Conservation (phyloP, 192 early-diverging fungal species). For the Coemansia sp. region DNA sequence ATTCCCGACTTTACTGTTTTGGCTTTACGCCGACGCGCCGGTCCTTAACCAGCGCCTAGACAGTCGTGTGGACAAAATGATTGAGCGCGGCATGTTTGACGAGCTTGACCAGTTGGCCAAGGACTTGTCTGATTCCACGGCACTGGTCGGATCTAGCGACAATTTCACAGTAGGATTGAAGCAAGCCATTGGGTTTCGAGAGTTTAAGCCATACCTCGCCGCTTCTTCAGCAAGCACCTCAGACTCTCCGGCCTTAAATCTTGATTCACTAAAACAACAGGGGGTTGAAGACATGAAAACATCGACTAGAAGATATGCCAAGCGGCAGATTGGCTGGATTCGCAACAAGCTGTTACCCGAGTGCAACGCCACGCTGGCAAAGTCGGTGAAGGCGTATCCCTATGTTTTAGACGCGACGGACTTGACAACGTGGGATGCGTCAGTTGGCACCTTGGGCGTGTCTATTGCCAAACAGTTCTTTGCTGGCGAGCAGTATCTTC, state of each 20-base stretch:
- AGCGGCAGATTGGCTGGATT: constrained; percentile 50
- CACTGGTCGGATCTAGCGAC: background rate
- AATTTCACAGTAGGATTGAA: constrained; percentile 16
- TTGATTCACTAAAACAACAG: constrained; percentile 41
- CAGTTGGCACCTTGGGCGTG: constrained; percentile 54
- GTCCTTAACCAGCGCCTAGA: constrained; percentile 75
- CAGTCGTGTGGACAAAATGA: constrained; percentile 83
- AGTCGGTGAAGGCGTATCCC: constrained; percentile 32
- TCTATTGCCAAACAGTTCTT: constrained; percentile 50
- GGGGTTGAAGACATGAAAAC: constrained; percentile 81
- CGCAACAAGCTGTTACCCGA: constrained; percentile 48
- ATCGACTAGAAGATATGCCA: constrained; percentile 84
- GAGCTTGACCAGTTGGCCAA: constrained; percentile 45
- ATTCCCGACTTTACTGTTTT: constrained; percentile 74
- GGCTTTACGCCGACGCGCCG: constrained; percentile 74
- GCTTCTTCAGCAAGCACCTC: background rate
- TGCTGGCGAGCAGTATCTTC: background rate
- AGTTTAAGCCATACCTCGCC: constrained; percentile 71
- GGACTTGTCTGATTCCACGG: constrained; percentile 4
- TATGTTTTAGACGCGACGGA: constrained; percentile 70
- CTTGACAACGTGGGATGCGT: constrained; percentile 54
- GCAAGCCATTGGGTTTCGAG: constrained; percentile 74
- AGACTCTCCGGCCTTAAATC: background rate
- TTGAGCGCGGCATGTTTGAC: constrained; percentile 56
- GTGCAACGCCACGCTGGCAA: constrained; percentile 27